These are phyloP conservation scores for Knufia fluminis DNA, from an alignment of 2,329 filamentous ascomycete species.

Conservation along the genomic window DNA sequence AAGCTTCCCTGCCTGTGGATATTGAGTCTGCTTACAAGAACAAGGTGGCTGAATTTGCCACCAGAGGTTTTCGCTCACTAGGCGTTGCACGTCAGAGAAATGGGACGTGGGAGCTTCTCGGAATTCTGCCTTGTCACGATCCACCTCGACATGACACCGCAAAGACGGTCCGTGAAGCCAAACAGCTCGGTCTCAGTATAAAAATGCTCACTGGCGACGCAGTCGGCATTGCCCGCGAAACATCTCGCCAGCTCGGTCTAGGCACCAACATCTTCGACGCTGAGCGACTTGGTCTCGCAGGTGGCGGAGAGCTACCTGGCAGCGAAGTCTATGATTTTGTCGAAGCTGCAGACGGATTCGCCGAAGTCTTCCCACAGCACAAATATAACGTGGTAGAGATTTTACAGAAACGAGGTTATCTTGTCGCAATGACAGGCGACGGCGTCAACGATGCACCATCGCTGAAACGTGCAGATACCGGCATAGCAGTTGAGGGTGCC, in stretches of 20 bases:
- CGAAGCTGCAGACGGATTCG: slow-evolving; percentile 88
- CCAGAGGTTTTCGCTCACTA: slow-evolving; percentile 86
- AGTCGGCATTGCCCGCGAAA: slow-evolving; percentile 86
- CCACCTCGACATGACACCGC: slow-evolving; percentile 85
- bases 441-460: slow-evolving; percentile 92
- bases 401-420: slow-evolving; percentile 82
- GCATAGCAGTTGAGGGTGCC: slow-evolving; percentile 87
- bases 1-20: slow-evolving; percentile 66
- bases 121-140: slow-evolving; percentile 90
- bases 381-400: slow-evolving; percentile 94
- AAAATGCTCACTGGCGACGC: slow-evolving; percentile 96
- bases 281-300: slow-evolving; percentile 81
- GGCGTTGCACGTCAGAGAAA: slow-evolving; percentile 86
- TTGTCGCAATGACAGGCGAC: slow-evolving; percentile 93
- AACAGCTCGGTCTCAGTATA: slow-evolving; percentile 76
- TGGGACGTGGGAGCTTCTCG: slow-evolving; percentile 80
- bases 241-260: slow-evolving; percentile 80
- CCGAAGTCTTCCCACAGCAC: slow-evolving; percentile 89
- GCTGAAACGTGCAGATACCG: slow-evolving; percentile 90
- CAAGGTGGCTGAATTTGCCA: slow-evolving; percentile 84
- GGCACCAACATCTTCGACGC: slow-evolving; percentile 92
- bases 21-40: slow-evolving; percentile 81
- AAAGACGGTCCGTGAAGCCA: slow-evolving; percentile 82
- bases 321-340: slow-evolving; percentile 94
- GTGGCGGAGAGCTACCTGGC: slow-evolving; percentile 79